These are phyloP conservation scores for Trametes hirsuta DNA, from an alignment of 1,284 basidiomycete genomes.

Conservation along the genomic window DNA sequence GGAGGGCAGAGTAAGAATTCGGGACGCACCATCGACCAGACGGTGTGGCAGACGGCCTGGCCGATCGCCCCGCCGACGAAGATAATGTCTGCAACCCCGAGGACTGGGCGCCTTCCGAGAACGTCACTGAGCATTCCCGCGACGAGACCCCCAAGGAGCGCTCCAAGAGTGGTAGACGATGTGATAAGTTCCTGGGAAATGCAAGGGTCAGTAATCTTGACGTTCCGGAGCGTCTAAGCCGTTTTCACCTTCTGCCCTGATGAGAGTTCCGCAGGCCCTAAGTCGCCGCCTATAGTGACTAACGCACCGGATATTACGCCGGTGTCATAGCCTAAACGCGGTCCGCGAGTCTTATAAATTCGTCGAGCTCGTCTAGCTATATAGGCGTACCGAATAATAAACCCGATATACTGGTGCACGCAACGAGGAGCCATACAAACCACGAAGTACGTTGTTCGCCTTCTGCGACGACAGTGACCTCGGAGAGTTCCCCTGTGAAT, in stretches of 20 bases:
- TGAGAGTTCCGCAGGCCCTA: conserved; percentile 62
- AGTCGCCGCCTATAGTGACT: conserved; percentile 71
- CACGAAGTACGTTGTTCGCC: conserved; percentile 70
- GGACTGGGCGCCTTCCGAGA: conserved; percentile 69
- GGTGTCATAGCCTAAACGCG: conserved; percentile 73
- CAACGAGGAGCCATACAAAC: conserved; percentile 73
- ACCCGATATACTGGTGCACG: conserved; percentile 71
- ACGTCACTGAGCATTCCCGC: conserved; percentile 76
- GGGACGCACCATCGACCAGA: conserved; percentile 67
- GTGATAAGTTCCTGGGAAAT: conserved; percentile 75
- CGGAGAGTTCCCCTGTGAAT: conserved; percentile 55
- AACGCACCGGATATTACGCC: conserved; percentile 80
- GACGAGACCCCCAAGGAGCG: conserved; percentile 73
- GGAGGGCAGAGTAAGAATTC: neutral
- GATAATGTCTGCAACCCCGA: conserved; percentile 72
- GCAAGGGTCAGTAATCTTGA: neutral
- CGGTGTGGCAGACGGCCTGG: conserved; percentile 67
- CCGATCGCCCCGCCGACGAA: conserved; percentile 80
- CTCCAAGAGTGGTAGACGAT: conserved; percentile 79
- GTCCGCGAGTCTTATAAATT: neutral
- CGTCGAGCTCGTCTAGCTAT: neutral
- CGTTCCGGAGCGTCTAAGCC: neutral
- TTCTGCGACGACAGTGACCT: conserved; percentile 64
- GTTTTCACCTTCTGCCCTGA: conserved; percentile 64
- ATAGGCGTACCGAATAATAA: conserved; percentile 68